phyloP scores from a whole-genome alignment of 2,329 filamentous ascomycete genomes.

The Cryphonectria nitschkei region DNA sequence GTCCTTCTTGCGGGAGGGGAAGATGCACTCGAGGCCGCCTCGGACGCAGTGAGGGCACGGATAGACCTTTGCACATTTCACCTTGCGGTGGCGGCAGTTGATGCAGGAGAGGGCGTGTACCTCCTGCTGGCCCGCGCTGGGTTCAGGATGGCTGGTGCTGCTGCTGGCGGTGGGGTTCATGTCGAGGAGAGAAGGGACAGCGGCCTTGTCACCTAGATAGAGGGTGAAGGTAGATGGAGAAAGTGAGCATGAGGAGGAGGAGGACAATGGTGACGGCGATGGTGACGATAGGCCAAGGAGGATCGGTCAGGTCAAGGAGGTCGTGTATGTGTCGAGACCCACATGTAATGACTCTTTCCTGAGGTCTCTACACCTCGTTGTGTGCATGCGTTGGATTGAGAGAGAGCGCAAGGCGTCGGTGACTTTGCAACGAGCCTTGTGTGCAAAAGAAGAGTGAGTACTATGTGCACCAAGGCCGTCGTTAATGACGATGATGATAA shows the following conservation, averaged over 20 bases:
- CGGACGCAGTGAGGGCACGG: slow-evolving; percentile 60
- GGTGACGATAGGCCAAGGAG: background rate
- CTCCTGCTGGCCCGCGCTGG: slow-evolving; percentile 15
- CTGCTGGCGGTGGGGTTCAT: slow-evolving; percentile 25
- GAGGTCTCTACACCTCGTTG: too few relatives aligned
- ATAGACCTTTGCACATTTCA: slow-evolving; percentile 61
- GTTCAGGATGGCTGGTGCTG: slow-evolving; percentile 18
- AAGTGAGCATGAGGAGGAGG: background rate
- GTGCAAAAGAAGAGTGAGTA: background rate
- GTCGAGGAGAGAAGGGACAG: background rate
- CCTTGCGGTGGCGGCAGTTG: slow-evolving; percentile 65
- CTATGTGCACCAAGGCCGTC: background rate
- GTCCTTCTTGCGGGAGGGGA: slow-evolving; percentile 49
- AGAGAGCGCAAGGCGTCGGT: background rate
- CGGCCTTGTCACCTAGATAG: background rate
- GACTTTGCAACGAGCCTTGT: background rate
- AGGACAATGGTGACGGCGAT: background rate
- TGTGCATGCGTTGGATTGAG: background rate
- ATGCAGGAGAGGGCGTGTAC: slow-evolving; percentile 51
- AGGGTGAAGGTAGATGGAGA: too few relatives aligned
- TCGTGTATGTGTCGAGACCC: background rate
- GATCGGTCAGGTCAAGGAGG: background rate
- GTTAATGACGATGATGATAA: background rate
- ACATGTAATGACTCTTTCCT: background rate
- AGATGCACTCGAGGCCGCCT: slow-evolving; percentile 51